phyloP scores from a whole-genome alignment of 257 asterid species.

The Agastache rugosa region DNA sequence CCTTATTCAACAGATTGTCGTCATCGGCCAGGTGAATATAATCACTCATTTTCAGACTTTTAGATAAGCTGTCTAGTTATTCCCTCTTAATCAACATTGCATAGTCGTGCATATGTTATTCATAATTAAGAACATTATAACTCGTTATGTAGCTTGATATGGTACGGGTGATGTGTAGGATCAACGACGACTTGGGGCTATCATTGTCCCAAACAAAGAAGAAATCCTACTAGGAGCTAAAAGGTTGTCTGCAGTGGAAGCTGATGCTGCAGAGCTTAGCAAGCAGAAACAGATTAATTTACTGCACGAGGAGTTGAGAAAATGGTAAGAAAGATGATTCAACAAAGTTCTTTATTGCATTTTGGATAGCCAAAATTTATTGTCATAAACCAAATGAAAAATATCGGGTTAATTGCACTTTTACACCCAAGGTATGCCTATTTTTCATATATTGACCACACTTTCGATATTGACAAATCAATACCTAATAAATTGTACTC shows the following conservation, averaged over 20 bases:
- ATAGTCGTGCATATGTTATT: neutral
- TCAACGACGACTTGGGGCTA: conserved; percentile 89
- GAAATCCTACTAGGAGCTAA: conserved; percentile 70
- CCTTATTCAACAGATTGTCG: conserved; percentile 84
- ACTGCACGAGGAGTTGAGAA: conserved; percentile 68
- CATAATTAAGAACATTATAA: conserved; percentile 4
- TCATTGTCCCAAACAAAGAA: conserved; percentile 83
- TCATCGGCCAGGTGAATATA: conserved; percentile 80
- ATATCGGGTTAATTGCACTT: too few relatives aligned
- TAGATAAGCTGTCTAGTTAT: neutral
- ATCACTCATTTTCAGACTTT: conserved; percentile 1
- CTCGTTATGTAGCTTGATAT: conserved; percentile 16
- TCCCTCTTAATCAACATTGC: neutral
- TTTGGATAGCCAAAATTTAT: conserved; percentile 5
- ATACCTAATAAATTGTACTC: too few relatives aligned
- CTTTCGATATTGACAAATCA: too few relatives aligned
- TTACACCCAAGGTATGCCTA: too few relatives aligned
- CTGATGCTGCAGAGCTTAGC: conserved; percentile 65
- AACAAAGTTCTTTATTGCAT: neutral
- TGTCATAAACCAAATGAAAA: neutral
- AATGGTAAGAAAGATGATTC: conserved; percentile 56
- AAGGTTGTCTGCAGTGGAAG: conserved; percentile 54
- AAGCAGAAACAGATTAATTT: conserved; percentile 57
- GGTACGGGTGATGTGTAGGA: conserved; percentile 54
- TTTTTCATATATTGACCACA: too few relatives aligned